Evolutionary conservation across 1,284 basidiomycete species (phyloP).

Genomic region (Gymnopus androsaceus): DNA sequence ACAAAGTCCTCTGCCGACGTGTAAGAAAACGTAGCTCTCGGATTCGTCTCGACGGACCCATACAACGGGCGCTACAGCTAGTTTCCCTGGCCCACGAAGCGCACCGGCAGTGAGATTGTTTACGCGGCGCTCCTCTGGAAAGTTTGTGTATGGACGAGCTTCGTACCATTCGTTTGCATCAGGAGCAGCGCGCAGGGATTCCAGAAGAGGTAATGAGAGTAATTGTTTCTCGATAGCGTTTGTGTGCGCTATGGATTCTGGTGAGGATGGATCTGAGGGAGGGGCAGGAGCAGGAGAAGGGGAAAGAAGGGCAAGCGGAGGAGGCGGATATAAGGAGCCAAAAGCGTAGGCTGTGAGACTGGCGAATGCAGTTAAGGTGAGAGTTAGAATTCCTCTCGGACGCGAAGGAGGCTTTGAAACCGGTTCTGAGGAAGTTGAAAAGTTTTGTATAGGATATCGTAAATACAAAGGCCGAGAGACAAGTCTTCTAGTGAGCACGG

Average conservation of each 20-base stretch:
- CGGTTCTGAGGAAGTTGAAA: background rate
- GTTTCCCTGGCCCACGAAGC: constrained; percentile 81
- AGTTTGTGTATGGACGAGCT: constrained; percentile 71
- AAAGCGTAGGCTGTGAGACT: constrained; percentile 37
- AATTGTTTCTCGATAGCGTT: constrained; percentile 69
- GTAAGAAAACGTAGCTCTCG: constrained; percentile 71
- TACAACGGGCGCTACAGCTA: constrained; percentile 78
- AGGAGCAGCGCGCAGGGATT: constrained; percentile 44
- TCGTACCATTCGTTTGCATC: constrained; percentile 72
- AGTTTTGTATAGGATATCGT: background rate
- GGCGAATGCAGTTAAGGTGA: constrained; percentile 3
- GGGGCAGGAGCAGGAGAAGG: constrained; percentile 76
- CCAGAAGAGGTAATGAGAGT: constrained; percentile 65
- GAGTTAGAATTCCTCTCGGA: background rate
- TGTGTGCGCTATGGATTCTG: constrained; percentile 62
- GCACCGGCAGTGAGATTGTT: constrained; percentile 87
- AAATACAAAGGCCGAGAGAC: background rate
- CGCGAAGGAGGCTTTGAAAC: background rate
- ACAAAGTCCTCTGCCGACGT: constrained; percentile 85
- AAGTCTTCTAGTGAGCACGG: background rate
- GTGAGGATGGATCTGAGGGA: constrained; percentile 55
- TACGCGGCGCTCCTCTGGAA: constrained; percentile 69
- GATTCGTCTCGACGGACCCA: constrained; percentile 76
- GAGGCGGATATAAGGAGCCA: constrained; percentile 42
- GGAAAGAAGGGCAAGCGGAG: constrained; percentile 53